phyloP scores from a whole-genome alignment of 257 asterid species.

The Coffea eugenioides region DNA sequence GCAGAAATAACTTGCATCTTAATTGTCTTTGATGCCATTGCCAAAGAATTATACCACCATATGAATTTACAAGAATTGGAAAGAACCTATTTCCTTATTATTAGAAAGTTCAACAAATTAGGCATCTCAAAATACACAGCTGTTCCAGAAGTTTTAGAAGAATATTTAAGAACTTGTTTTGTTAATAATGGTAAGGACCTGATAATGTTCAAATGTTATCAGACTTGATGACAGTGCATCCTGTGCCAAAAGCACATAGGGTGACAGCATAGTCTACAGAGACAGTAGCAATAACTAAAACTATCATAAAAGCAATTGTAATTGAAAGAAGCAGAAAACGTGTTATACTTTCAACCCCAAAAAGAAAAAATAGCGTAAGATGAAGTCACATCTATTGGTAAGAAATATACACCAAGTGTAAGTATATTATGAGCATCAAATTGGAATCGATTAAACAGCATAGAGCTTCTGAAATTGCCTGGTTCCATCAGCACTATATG shows the following conservation, averaged over 20 bases:
- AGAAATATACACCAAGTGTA: not conserved
- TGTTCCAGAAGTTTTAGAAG: not conserved
- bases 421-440: not conserved
- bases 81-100: too few species aligned
- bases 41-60: not conserved
- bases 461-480: conserved; percentile 41
- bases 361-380: not conserved
- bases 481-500: conserved; percentile 96
- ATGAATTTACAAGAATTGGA: too few species aligned
- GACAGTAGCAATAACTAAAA: not conserved
- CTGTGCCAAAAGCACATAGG: not conserved
- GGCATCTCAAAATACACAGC: not conserved
- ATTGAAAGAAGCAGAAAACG: not conserved
- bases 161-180: not conserved
- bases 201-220: not conserved
- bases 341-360: not conserved
- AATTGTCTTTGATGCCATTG: not conserved
- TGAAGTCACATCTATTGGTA: not conserved
- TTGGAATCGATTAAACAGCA: not conserved
- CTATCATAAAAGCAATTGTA: not conserved
- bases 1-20: not conserved
- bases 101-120: not conserved
- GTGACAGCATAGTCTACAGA: too few species aligned
- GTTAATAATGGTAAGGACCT: not conserved
- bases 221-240: not conserved